phyloP scores from a whole-genome alignment of 768 basidiomycete genomes.

The Multifurca ochricompacta region DNA sequence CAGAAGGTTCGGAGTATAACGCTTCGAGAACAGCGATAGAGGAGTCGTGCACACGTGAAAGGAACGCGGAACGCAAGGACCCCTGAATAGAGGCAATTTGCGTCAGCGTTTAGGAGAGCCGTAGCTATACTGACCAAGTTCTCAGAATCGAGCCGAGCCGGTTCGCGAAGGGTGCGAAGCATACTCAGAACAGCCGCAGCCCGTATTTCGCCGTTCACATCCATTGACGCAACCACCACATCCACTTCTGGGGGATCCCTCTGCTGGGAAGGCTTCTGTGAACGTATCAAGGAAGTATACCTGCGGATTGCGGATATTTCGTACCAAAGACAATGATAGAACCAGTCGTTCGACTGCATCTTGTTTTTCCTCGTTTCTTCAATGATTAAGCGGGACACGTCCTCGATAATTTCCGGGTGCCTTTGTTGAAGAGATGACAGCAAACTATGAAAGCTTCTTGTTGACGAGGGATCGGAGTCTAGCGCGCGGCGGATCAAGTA shows the following conservation, averaged over 20 bases:
- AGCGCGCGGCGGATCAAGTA: constrained; percentile 18
- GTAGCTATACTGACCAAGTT: constrained; percentile 36
- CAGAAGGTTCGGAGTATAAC: constrained; percentile 49
- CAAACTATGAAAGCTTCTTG: constrained; percentile 25
- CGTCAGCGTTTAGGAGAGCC: not conserved
- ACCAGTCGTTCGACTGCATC: constrained; percentile 46
- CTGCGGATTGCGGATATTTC: constrained; percentile 7
- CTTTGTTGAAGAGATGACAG: constrained; percentile 60
- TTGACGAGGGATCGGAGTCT: not conserved
- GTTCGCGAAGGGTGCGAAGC: constrained; percentile 32
- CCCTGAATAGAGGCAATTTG: constrained; percentile 31
- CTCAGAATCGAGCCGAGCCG: constrained; percentile 25
- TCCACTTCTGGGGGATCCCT: constrained; percentile 21
- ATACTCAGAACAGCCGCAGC: constrained; percentile 51
- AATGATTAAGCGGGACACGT: constrained; percentile 33
- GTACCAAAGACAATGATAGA: constrained; percentile 51
- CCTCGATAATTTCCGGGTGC: constrained; percentile 43
- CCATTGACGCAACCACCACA: constrained; percentile 48
- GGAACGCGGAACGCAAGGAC: constrained; percentile 53
- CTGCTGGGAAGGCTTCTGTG: constrained; percentile 10
- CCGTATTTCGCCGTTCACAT: constrained; percentile 55
- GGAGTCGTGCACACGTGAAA: constrained; percentile 63
- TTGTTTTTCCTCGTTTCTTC: constrained; percentile 28
- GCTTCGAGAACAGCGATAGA: constrained; percentile 52
- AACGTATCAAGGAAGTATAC: not conserved